These are phyloP conservation scores for Papiliotrema nemorosa DNA, from an alignment of 1,284 basidiomycete species.

Conservation along the genomic window DNA sequence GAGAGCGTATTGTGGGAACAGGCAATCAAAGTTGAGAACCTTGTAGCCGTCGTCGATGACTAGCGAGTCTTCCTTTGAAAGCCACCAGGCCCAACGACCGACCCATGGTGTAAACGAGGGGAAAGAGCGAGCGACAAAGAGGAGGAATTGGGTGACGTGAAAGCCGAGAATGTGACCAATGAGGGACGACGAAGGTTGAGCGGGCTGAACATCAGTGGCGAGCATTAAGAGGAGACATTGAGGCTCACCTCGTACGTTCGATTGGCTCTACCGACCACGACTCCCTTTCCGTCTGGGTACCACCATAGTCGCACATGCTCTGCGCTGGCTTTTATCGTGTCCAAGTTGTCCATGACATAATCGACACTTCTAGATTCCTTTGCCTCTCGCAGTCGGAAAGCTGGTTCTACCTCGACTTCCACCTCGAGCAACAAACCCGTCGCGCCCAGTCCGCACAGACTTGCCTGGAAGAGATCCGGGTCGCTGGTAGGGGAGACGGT, in stretches of 20 bases:
- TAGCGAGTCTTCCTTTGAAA: slow-evolving; percentile 33
- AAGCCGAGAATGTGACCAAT: slow-evolving; percentile 69
- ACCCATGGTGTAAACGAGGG: slow-evolving; percentile 44
- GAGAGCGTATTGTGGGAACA: slow-evolving; percentile 81
- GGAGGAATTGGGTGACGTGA: slow-evolving; percentile 73
- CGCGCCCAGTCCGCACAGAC: slow-evolving; percentile 88
- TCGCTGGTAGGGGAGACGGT: slow-evolving; percentile 48
- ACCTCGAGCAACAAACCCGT: slow-evolving; percentile 85
- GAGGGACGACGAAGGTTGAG: slow-evolving; percentile 49
- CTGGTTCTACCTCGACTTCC: slow-evolving; percentile 72
- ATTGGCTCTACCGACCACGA: slow-evolving; percentile 71
- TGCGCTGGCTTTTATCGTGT: slow-evolving; percentile 59
- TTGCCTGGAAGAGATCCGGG: slow-evolving; percentile 80
- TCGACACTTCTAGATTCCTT: slow-evolving; percentile 64
- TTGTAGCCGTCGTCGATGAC: slow-evolving; percentile 67
- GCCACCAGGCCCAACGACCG: slow-evolving; percentile 47
- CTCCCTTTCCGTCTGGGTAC: slow-evolving; percentile 75
- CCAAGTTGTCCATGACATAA: slow-evolving; percentile 52
- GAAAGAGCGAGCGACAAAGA: slow-evolving; percentile 57
- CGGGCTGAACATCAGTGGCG: slow-evolving; percentile 47
- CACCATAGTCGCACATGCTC: slow-evolving; percentile 94
- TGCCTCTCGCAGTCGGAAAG: slow-evolving; percentile 77
- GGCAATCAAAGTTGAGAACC: slow-evolving; percentile 74
- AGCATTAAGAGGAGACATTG: slow-evolving; percentile 9
- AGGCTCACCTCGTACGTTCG: slow-evolving; percentile 68